Base-by-base conservation (phyloP, 1,284 basidiomycete species). In the Moesziomyces antarcticus region DNA sequence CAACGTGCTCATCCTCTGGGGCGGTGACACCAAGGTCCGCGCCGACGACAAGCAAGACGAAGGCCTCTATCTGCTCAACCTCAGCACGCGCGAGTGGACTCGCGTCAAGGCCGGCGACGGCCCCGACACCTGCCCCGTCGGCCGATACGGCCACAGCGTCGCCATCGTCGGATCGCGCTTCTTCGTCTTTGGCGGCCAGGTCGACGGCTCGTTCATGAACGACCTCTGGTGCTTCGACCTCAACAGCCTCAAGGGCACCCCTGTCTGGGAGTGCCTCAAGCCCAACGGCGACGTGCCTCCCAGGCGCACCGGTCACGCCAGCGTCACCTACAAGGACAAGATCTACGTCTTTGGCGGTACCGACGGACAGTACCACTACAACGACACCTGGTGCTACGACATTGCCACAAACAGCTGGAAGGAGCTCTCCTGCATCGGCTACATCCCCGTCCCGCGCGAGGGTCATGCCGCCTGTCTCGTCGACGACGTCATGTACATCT, bases 341-440 rank as follows among this genome's bases (percentile, higher is more conserved):
- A 90, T 99, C 64, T 79, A 57, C 80, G 94, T 94, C 58, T 99
- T 99, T 79, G 97, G 97, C 49, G 97, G 97, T 54, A 99, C 97
- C 6, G 97, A 99, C 80, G 96, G 95, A 25, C 91, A 93, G 83
- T 99, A 93, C 85, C 97, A 99, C 85, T 99, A 99, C 86, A 99
- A 99, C 85, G 97, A 99, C 83, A 99, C 96, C 6, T 99, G 97
- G 97, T 89, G 91, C 25, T 98, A 94, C 85, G 94, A 97, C 84
- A 87, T 94, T 48, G 88, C 88, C 33, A 92, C 93, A 0, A 88
- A 89, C 61, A 88, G 86, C 50, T 99, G 97, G 97, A 88, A 91
- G 14, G 97, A 99, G 84, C 87, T 99, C 58, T 91, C 92, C 43
- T 99, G 97, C 85, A 98, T 98, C 60, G 97, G 97, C 2, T 99